phyloP scores from a whole-genome alignment of 179 eudicot species.

The Patellifolia procumbens region DNA sequence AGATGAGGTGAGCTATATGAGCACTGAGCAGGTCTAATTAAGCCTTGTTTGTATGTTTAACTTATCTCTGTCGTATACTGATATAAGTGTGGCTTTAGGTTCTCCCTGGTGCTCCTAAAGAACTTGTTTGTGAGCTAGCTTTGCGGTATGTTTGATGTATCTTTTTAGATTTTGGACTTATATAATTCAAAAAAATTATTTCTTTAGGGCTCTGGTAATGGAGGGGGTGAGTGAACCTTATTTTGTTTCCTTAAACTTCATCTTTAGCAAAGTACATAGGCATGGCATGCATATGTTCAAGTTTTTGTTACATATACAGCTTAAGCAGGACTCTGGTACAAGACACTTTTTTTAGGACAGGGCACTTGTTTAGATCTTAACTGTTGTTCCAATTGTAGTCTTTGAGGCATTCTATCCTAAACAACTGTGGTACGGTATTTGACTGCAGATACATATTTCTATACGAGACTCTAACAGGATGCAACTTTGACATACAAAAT shows the following conservation, averaged over 20 bases:
- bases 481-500: conserved; percentile 62
- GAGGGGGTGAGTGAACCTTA: too few species aligned
- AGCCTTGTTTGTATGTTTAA: not conserved
- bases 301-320: not conserved
- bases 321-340: not conserved
- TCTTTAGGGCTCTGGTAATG: too few species aligned
- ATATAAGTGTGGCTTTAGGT: conserved; percentile 42
- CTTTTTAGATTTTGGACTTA: too few species aligned
- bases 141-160: too few species aligned
- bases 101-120: conserved; percentile 91
- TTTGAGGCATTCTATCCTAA: not conserved
- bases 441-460: too few species aligned
- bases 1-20: conserved; percentile 61
- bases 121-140: conserved; percentile 87
- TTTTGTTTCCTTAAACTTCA: too few species aligned
- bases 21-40: not conserved
- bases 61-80: not conserved
- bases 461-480: conserved; percentile 83
- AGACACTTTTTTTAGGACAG: not conserved
- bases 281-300: too few species aligned
- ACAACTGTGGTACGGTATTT: conserved; percentile 11
- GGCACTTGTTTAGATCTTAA: not conserved
- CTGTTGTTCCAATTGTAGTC: too few species aligned
- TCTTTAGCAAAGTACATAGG: too few species aligned
- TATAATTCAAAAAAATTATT: too few species aligned